phyloP scores from a whole-genome alignment of 1,284 basidiomycete species.

The Tranzscheliella williamsii region DNA sequence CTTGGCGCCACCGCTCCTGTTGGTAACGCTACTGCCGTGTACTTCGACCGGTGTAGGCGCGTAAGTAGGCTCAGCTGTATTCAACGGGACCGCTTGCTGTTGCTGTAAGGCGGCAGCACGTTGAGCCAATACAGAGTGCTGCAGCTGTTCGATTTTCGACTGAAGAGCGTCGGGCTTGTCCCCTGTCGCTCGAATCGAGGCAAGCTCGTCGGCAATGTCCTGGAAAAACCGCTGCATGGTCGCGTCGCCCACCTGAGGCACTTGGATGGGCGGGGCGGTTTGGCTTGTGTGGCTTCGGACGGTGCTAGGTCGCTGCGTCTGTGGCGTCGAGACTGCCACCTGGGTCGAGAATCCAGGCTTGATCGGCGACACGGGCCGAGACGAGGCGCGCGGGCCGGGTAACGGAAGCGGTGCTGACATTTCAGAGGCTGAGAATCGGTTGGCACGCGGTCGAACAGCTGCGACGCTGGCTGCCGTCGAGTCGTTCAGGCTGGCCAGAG shows the following conservation, averaged over 20 bases:
- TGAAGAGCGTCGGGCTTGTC: constrained; percentile 63
- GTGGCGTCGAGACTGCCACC: neutral
- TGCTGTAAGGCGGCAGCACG: constrained; percentile 9
- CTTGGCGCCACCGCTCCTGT: constrained; percentile 7
- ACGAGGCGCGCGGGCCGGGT: constrained; percentile 27
- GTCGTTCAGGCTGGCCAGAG: constrained; percentile 23
- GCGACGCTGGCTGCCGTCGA: constrained; percentile 6
- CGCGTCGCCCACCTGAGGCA: constrained; percentile 65
- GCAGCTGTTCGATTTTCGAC: constrained; percentile 62
- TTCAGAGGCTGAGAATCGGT: constrained; percentile 23
- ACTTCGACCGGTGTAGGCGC: neutral
- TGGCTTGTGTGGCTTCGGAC: constrained; percentile 43
- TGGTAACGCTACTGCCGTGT: constrained; percentile 9
- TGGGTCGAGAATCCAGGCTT: constrained; percentile 18
- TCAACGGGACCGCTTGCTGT: constrained; percentile 5
- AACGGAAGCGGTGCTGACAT: constrained; percentile 31
- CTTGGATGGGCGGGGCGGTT: constrained; percentile 42
- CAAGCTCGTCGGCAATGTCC: constrained; percentile 78
- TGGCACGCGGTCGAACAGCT: constrained; percentile 15
- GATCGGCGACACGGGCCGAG: constrained; percentile 34
- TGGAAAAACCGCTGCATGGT: constrained; percentile 77
- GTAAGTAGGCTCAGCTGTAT: constrained; percentile 1
- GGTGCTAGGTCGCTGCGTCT: constrained; percentile 9
- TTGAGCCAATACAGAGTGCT: constrained; percentile 55
- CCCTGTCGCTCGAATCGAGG: constrained; percentile 65